These are phyloP conservation scores for Pseudocercospora vitis DNA, from an alignment of 2,329 filamentous ascomycete genomes.

Conservation along the genomic window DNA sequence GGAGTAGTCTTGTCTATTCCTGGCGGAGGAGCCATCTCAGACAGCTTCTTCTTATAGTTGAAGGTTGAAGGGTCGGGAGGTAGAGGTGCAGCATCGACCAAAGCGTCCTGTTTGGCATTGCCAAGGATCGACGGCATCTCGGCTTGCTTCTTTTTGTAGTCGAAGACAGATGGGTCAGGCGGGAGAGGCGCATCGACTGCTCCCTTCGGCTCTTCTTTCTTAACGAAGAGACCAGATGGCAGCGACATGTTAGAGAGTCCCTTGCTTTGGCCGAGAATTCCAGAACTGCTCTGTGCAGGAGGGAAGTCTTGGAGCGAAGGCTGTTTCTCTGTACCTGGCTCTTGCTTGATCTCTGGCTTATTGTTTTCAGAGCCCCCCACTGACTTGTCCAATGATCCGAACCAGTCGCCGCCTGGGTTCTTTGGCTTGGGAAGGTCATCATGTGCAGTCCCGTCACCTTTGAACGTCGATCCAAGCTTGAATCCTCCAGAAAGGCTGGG, in stretches of 20 bases:
- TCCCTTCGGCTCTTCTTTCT: slow-evolving; percentile 27
- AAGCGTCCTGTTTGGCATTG: slow-evolving; percentile 36
- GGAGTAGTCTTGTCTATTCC: slow-evolving; percentile 33
- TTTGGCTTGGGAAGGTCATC: slow-evolving; percentile 57
- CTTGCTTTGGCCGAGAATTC: slow-evolving; percentile 8
- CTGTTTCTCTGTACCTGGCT: slow-evolving; percentile 37
- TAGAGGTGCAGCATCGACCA: slow-evolving; percentile 40
- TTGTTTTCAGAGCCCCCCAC: slow-evolving; percentile 40
- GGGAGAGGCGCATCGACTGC: slow-evolving; percentile 42
- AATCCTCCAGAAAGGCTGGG: slow-evolving; percentile 52
- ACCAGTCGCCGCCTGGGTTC: slow-evolving; percentile 32
- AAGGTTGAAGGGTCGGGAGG: slow-evolving; percentile 43
- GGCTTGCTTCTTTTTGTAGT: slow-evolving; percentile 38
- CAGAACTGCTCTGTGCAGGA: slow-evolving; percentile 21
- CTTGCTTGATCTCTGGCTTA: slow-evolving; percentile 39
- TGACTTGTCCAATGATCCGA: slow-evolving; percentile 33
- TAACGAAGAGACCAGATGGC: not conserved
- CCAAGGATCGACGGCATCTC: slow-evolving; percentile 32
- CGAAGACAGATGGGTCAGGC: slow-evolving; percentile 39
- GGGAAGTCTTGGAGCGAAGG: slow-evolving; percentile 40
- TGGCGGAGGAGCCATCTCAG: slow-evolving; percentile 46
- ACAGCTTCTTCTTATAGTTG: slow-evolving; percentile 35
- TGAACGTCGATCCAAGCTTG: slow-evolving; percentile 68
- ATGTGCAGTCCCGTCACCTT: slow-evolving; percentile 61
- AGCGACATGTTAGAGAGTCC: slow-evolving; percentile 9